phyloP scores from a whole-genome alignment of 2,329 filamentous ascomycete genomes.

The Lachnellula willkommii region DNA sequence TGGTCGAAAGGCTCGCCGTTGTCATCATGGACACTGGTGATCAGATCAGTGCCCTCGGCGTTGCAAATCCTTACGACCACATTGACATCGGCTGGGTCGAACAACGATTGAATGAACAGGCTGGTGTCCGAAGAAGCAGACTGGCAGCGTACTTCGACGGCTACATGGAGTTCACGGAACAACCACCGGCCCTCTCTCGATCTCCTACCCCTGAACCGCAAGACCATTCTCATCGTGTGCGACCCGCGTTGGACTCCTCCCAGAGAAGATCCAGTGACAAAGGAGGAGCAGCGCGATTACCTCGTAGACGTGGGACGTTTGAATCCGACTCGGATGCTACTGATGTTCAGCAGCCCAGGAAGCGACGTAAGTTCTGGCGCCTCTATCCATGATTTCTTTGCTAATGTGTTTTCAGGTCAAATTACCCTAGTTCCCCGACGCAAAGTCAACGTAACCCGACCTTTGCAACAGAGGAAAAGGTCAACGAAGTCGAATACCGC shows the following conservation, averaged over 20 bases:
- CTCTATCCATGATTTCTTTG: not conserved
- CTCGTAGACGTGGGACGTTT: not conserved
- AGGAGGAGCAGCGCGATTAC: not conserved
- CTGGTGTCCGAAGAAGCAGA: constrained; percentile 8
- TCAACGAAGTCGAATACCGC: not conserved
- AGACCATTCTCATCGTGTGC: not conserved
- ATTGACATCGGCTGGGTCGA: constrained; percentile 13
- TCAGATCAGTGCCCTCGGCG: not conserved
- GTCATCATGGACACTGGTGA: constrained; percentile 7
- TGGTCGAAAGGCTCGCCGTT: not conserved
- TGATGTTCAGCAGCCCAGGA: not conserved
- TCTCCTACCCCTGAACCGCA: constrained; percentile 6
- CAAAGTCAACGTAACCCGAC: not conserved
- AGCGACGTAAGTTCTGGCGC: constrained; percentile 1
- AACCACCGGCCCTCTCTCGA: constrained; percentile 9
- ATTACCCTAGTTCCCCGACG: constrained; percentile 1
- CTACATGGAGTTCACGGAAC: constrained; percentile 11
- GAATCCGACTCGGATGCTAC: constrained; percentile 7
- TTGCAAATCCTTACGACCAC: constrained; percentile 6
- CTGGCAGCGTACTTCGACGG: constrained; percentile 14
- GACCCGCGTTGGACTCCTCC: not conserved
- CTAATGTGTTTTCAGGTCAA: constrained; percentile 3
- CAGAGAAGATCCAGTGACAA: not conserved
- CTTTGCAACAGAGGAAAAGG: not conserved
- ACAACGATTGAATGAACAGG: constrained; percentile 8